Conservation (phyloP, 2,329 filamentous ascomycete genomes). For the Beauveria asiatica region DNA sequence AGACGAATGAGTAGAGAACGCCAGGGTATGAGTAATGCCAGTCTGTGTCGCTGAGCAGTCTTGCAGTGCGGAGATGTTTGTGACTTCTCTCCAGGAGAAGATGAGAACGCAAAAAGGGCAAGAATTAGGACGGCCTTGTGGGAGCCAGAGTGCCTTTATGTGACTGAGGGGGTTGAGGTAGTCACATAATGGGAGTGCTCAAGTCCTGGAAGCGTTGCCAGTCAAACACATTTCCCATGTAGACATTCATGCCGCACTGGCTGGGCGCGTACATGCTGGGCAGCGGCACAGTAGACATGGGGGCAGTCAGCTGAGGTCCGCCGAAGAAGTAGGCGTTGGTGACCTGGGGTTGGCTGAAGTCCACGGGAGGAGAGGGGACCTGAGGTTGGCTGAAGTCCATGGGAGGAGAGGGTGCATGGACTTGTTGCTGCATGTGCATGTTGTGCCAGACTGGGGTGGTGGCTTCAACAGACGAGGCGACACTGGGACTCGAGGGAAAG, state of each 20-base stretch:
- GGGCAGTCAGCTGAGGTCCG: slow-evolving; percentile 63
- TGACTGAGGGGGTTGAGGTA: slow-evolving; percentile 37
- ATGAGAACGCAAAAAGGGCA: slow-evolving; percentile 14
- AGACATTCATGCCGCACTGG: slow-evolving; percentile 73
- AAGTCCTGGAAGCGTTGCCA: slow-evolving; percentile 85
- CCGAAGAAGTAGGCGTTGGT: slow-evolving; percentile 72
- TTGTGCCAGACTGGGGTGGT: slow-evolving; percentile 68
- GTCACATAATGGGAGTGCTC: slow-evolving; percentile 72
- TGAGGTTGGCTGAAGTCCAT: slow-evolving; percentile 56
- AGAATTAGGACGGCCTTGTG: slow-evolving; percentile 38
- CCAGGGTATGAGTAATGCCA: slow-evolving; percentile 26
- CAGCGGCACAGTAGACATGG: slow-evolving; percentile 69
- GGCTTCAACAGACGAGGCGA: slow-evolving; percentile 65
- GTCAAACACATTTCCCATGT: slow-evolving; percentile 63
- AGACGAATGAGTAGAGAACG: slow-evolving; percentile 22
- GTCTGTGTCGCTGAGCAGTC: slow-evolving; percentile 28
- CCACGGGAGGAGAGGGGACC: slow-evolving; percentile 67
- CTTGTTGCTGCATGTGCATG: slow-evolving; percentile 63
- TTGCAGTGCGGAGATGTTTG: slow-evolving; percentile 16
- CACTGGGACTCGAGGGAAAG: slow-evolving; percentile 78
- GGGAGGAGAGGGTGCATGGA: slow-evolving; percentile 65
- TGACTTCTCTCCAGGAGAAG: slow-evolving; percentile 22
- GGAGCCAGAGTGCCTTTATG: slow-evolving; percentile 33
- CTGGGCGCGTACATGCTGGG: slow-evolving; percentile 73
- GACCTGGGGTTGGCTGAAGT: slow-evolving; percentile 65